Percentiles rank a stretch among this genome's conserved stretches.
Evolutionary conservation across 768 basidiomycete species (phyloP).

Genomic region (Multifurca ochricompacta): DNA sequence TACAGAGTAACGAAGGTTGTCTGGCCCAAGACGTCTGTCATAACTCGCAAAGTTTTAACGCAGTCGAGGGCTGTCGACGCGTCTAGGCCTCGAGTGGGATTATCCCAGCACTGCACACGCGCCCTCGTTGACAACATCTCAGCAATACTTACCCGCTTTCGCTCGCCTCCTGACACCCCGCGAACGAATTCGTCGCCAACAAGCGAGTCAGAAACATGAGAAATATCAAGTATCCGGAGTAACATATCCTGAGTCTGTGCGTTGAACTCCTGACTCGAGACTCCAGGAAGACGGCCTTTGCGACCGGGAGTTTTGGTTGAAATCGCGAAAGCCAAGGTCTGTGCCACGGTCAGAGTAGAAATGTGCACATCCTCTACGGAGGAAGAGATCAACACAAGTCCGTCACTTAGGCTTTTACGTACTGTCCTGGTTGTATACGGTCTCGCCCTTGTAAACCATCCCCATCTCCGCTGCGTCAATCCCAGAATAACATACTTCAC

Average conservation of each 20-base stretch:
- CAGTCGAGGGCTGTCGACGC: slow-evolving; percentile 88
- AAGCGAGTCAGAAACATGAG: slow-evolving; percentile 68
- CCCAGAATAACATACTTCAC: slow-evolving; percentile 78
- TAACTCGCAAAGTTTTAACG: slow-evolving; percentile 64
- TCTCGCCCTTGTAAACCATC: slow-evolving; percentile 70
- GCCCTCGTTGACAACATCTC: slow-evolving; percentile 84
- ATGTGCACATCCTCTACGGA: slow-evolving; percentile 69
- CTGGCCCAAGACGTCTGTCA: slow-evolving; percentile 77
- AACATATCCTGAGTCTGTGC: slow-evolving; percentile 51
- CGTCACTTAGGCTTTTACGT: neutral
- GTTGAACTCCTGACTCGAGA: slow-evolving; percentile 53
- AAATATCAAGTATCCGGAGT: slow-evolving; percentile 75
- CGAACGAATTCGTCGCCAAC: slow-evolving; percentile 85
- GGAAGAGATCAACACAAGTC: slow-evolving; percentile 25
- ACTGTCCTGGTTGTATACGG: slow-evolving; percentile 75
- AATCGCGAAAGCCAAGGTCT: slow-evolving; percentile 65
- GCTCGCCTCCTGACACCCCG: slow-evolving; percentile 72
- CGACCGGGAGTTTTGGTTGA: slow-evolving; percentile 72
- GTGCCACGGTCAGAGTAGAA: slow-evolving; percentile 71
- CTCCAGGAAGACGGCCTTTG: slow-evolving; percentile 59
- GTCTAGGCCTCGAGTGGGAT: slow-evolving; percentile 73
- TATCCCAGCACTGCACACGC: slow-evolving; percentile 78
- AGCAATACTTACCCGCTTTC: slow-evolving; percentile 75
- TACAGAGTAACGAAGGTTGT: slow-evolving; percentile 75
- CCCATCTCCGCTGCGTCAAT: slow-evolving; percentile 70